A percentile compares a stretch with the other conserved stretches of the same genome.
These are phyloP conservation scores for Chaetomium strumarium DNA, from an alignment of 2,329 filamentous ascomycete genomes.

Conservation along the genomic window DNA sequence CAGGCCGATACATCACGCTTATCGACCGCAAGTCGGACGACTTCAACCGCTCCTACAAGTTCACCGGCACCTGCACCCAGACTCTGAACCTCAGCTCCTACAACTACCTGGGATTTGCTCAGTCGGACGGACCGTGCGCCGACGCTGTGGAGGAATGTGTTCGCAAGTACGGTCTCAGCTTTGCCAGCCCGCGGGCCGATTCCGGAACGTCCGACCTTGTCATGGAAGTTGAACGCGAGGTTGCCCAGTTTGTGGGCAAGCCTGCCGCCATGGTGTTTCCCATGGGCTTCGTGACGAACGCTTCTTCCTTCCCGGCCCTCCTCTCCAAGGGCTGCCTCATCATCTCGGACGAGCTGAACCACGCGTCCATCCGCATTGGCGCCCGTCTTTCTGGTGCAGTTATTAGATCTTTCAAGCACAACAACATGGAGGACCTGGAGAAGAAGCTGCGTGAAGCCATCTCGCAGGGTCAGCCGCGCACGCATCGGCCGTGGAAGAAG, in stretches of 20 bases:
- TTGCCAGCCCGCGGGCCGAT: slow-evolving; percentile 76
- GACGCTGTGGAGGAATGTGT: slow-evolving; percentile 84
- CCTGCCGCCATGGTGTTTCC: slow-evolving; percentile 94
- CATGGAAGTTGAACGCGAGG: slow-evolving; percentile 79
- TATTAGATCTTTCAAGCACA: slow-evolving; percentile 96
- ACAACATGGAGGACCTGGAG: slow-evolving; percentile 87
- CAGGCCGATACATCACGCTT: slow-evolving; percentile 87
- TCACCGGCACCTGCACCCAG: slow-evolving; percentile 85
- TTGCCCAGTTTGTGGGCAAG: slow-evolving; percentile 91
- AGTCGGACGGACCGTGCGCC: slow-evolving; percentile 93
- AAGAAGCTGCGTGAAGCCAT: slow-evolving; percentile 83
- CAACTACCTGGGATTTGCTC: slow-evolving; percentile 97
- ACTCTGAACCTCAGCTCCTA: slow-evolving; percentile 99
- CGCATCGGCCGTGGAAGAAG: slow-evolving; percentile 99
- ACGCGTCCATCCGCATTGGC: slow-evolving; percentile 94
- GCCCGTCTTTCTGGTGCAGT: slow-evolving; percentile 90
- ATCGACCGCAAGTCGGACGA: slow-evolving; percentile 87
- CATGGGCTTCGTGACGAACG: slow-evolving; percentile 97
- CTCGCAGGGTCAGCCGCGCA: slow-evolving; percentile 92
- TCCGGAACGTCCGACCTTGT: slow-evolving; percentile 82
- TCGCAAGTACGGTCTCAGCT: slow-evolving; percentile 77
- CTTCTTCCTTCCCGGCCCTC: slow-evolving; percentile 84
- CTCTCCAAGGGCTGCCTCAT: slow-evolving; percentile 90
- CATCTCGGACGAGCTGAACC: slow-evolving; percentile 95
- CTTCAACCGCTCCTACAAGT: slow-evolving; percentile 83